Evolutionary conservation across 257 asterid species (phyloP).

Genomic region (Penstemon davidsonii): DNA sequence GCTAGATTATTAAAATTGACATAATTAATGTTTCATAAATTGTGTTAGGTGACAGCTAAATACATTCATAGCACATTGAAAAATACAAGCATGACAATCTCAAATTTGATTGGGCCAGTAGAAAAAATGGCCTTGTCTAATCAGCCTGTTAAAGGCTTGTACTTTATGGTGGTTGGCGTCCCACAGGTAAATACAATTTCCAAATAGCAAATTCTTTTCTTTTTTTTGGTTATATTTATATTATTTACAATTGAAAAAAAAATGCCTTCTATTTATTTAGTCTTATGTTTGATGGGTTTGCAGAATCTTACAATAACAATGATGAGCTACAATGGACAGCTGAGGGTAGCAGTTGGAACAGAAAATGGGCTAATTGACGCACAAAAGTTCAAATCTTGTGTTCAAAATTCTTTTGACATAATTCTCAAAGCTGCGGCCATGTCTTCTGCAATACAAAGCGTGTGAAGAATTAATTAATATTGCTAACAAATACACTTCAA

Average conservation of each 20-base stretch:
- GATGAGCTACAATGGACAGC: constrained; percentile 67
- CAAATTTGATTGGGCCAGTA: constrained; percentile 58
- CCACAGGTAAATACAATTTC: constrained; percentile 45
- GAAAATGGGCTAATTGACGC: constrained; percentile 66
- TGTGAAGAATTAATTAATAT: neutral
- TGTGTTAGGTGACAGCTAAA: constrained; percentile 43
- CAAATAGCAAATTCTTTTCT: neutral
- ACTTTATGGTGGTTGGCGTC: constrained; percentile 46
- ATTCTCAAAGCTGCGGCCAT: constrained; percentile 51
- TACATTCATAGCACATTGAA: constrained; percentile 47
- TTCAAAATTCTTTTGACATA: constrained; percentile 50
- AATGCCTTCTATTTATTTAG: too few relatives aligned
- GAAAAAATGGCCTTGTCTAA: constrained; percentile 48
- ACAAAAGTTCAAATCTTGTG: constrained; percentile 44
- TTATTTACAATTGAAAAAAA: neutral
- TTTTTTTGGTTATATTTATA: too few relatives aligned
- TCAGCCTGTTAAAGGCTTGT: constrained; percentile 52
- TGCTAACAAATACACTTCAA: neutral
- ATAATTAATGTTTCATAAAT: too few relatives aligned
- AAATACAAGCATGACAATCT: constrained; percentile 53
- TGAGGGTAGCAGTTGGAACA: constrained; percentile 68
- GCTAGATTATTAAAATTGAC: too few relatives aligned
- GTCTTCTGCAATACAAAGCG: constrained; percentile 17
- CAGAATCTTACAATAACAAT: constrained; percentile 77
- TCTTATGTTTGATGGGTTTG: constrained; percentile 10